Base-by-base conservation (phyloP, 2,329 filamentous ascomycete species). In the Clonostachys rhizophaga region DNA sequence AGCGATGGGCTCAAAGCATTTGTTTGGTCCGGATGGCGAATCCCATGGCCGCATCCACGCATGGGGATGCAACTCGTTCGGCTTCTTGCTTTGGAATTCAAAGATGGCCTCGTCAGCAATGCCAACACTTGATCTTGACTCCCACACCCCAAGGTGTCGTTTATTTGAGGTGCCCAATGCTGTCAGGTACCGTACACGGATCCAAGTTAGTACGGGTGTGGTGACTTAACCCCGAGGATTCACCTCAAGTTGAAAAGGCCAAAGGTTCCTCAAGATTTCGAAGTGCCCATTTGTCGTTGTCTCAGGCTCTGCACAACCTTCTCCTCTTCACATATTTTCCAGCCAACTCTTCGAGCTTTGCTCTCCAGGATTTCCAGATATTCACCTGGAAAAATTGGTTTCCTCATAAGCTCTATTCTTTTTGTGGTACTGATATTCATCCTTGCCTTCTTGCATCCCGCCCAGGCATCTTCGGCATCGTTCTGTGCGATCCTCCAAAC, bases 261-360 rank as follows among this genome's bases (percentile, higher is more conserved):
- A 49, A 51, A 56, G 58, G 53, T 49, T 54, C 56, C 53, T 59
- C 58, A 55, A 58, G 50, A 56, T 59, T 56, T 59, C 59, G 62
- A 65, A 63, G 58, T 57, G 60, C 57, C 55, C 56, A 58, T 63
- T 58, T 60, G 58, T 62, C 60, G 59, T 61, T 70, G 68, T 70
- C 69, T 72, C 66, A 68, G 64, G 56, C 56, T 63, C 64, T 71
- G 67, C 69, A 55, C 69, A 56, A 71, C 67, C 59, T 39, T 39
- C 36, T 39, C 36, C 36, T 39, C 36, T 39, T 39, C 36, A 39
- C 36, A 39, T 18, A n/a, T 39, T 39, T 18, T 18, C 36, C 17
- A n/a, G 36, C 36, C 36, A 39, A n/a, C 36, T 39, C 17, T n/a
- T 39, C 36, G 36, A 18, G 14, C 12, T 39, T 18, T n/a, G 36